Evolutionary conservation across 2,329 filamentous ascomycete genomes (phyloP).

Genomic region (Pseudopyrenochaeta lycopersici): DNA sequence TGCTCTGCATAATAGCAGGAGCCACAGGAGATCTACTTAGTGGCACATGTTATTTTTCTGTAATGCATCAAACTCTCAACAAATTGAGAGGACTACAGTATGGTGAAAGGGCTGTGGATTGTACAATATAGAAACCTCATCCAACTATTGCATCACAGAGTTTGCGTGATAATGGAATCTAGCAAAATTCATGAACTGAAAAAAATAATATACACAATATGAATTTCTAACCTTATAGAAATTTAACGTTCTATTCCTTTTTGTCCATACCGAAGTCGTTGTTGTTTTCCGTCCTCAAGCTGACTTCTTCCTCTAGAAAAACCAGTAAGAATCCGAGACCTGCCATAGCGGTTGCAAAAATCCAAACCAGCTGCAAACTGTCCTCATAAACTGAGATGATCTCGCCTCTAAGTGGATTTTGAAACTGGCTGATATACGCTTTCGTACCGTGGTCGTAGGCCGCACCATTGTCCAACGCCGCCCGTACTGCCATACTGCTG

Average conservation of each 20-base stretch:
- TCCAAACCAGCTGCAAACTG: slow-evolving; percentile 5
- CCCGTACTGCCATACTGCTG: slow-evolving; percentile 1
- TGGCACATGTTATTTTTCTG: too few relatives aligned
- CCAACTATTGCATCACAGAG: too few relatives aligned
- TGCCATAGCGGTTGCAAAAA: slow-evolving; percentile 3
- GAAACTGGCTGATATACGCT: slow-evolving; percentile 1
- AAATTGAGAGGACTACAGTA: too few relatives aligned
- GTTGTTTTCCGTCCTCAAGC: slow-evolving; percentile 3
- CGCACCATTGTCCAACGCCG: background rate
- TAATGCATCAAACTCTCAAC: too few relatives aligned
- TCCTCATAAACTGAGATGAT: slow-evolving; percentile 7
- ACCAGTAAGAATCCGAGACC: slow-evolving; percentile 4
- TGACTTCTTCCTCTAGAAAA: slow-evolving; percentile 4
- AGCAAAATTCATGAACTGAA: too few relatives aligned
- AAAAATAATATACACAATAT: too few relatives aligned
- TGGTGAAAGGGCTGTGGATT: too few relatives aligned
- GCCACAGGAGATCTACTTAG: too few relatives aligned
- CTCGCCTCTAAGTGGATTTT: slow-evolving; percentile 2
- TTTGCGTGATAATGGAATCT: too few relatives aligned
- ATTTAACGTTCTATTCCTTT: background rate
- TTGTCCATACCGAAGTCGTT: slow-evolving; percentile 2
- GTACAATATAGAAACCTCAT: too few relatives aligned
- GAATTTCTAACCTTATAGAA: background rate
- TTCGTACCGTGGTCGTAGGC: slow-evolving; percentile 10
- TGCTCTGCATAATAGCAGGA: too few relatives aligned